Conservation (phyloP, 768 basidiomycete species). For the Aureoboletus auriporus region DNA sequence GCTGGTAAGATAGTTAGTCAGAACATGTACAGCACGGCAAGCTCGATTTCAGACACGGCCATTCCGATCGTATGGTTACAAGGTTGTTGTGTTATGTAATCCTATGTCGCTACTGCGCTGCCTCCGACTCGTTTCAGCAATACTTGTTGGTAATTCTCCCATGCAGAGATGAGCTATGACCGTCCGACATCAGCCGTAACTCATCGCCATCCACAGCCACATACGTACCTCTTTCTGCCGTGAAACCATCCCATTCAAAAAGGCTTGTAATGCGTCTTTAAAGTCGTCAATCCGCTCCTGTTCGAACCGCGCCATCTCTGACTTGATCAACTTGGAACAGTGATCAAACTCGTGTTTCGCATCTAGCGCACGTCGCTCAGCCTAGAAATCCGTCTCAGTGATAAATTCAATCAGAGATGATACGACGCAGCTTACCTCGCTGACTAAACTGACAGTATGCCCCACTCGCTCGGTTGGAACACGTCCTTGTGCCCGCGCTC, state of each 20-base stretch:
- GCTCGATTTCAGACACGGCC: conserved; percentile 7
- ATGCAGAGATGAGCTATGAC: conserved; percentile 62
- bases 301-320: conserved; percentile 89
- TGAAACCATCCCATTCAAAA: conserved; percentile 82
- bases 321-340: conserved; percentile 82
- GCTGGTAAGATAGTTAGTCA: background rate
- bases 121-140: conserved; percentile 46
- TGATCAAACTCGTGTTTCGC: conserved; percentile 87
- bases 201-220: no score
- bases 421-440: conserved; percentile 53
- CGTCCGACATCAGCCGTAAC: no score
- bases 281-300: conserved; percentile 92
- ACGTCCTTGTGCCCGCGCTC: conserved; percentile 72
- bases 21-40: no score
- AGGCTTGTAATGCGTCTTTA: conserved; percentile 75
- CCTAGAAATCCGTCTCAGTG: conserved; percentile 39
- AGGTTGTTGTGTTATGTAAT: conserved; percentile 8
- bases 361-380: conserved; percentile 80
- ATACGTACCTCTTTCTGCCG: conserved; percentile 72
- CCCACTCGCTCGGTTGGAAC: conserved; percentile 66
- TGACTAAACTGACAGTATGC: conserved; percentile 73
- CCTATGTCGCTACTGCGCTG: background rate
- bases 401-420: background rate
- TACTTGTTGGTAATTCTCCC: conserved; percentile 79
- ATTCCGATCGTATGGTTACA: background rate